Evolutionary conservation across 2,329 filamentous ascomycete genomes (phyloP).

Genomic region (Nakataea oryzae): DNA sequence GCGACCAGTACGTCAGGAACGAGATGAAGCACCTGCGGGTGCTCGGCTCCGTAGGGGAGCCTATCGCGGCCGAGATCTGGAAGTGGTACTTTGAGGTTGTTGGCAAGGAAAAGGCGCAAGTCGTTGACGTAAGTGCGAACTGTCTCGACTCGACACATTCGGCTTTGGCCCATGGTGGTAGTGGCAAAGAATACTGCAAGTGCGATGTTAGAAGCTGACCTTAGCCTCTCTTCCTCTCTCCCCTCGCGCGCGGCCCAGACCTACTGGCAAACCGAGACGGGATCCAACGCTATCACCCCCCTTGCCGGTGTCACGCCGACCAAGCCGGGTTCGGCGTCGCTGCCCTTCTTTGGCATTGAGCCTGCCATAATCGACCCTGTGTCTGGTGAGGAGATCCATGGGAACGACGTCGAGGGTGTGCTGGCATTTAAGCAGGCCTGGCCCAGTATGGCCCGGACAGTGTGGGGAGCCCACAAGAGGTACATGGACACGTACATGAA

Average conservation of each 20-base stretch:
- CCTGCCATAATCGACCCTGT: constrained; percentile 96
- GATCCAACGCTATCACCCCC: constrained; percentile 90
- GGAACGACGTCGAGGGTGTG: constrained; percentile 96
- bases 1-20: constrained; percentile 82
- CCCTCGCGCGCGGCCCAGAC: no score
- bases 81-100: constrained; percentile 98
- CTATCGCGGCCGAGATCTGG: constrained; percentile 96
- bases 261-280: constrained; percentile 99
- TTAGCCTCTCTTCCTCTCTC: constrained; percentile 14
- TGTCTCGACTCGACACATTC: no score
- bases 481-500: constrained; percentile 99
- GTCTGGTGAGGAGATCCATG: constrained; percentile 82
- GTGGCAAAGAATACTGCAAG: background rate
- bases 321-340: constrained; percentile 89
- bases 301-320: constrained; percentile 89
- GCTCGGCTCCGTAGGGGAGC: constrained; percentile 90
- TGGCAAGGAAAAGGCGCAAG: constrained; percentile 83
- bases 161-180: background rate
- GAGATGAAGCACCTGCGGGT: constrained; percentile 84
- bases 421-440: constrained; percentile 95
- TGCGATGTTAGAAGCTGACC: background rate
- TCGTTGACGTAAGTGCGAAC: constrained; percentile 70
- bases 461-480: constrained; percentile 94
- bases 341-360: constrained; percentile 98
- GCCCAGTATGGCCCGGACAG: constrained; percentile 97